A percentile compares a stretch with the other conserved stretches of the same genome.
Conservation (phyloP, 495 filamentous ascomycete species). For the Xylaria cubensis region DNA sequence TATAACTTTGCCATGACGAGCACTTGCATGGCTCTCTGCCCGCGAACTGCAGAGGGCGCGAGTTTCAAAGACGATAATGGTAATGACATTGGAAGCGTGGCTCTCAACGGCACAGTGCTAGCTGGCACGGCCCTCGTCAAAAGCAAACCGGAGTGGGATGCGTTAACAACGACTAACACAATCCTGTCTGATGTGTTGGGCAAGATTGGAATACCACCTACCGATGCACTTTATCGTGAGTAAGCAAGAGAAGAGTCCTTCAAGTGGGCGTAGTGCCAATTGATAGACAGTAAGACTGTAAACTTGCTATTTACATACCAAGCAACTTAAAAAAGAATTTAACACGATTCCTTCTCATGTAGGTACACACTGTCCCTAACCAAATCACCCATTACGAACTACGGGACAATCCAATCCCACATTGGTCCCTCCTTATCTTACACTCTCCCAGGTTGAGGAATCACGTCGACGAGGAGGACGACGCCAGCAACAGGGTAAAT, state of each 20-base stretch:
- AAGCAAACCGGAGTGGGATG: conserved; percentile 71
- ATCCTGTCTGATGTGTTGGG: conserved; percentile 61
- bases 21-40: conserved; percentile 70
- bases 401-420: not conserved
- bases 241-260: not conserved
- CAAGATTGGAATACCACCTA: conserved; percentile 64
- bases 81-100: conserved; percentile 61
- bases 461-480: no score
- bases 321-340: conserved; percentile 14
- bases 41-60: conserved; percentile 59
- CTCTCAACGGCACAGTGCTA: conserved; percentile 78
- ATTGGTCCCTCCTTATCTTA: conserved; percentile 16
- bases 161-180: conserved; percentile 57
- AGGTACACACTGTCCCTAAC: conserved; percentile 34
- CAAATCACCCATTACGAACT: not conserved
- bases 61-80: conserved; percentile 44
- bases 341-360: conserved; percentile 22
- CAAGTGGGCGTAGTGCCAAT: conserved; percentile 6
- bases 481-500: no score
- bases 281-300: conserved; percentile 20
- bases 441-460: conserved; percentile 12
- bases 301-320: conserved; percentile 15
- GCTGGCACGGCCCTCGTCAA: conserved; percentile 87
- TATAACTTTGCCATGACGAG: conserved; percentile 84
- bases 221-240: not conserved